A percentile compares a stretch with the other conserved stretches of the same genome.
These are phyloP conservation scores for Floccularia luteovirens DNA, from an alignment of 768 basidiomycete genomes.

Conservation along the genomic window DNA sequence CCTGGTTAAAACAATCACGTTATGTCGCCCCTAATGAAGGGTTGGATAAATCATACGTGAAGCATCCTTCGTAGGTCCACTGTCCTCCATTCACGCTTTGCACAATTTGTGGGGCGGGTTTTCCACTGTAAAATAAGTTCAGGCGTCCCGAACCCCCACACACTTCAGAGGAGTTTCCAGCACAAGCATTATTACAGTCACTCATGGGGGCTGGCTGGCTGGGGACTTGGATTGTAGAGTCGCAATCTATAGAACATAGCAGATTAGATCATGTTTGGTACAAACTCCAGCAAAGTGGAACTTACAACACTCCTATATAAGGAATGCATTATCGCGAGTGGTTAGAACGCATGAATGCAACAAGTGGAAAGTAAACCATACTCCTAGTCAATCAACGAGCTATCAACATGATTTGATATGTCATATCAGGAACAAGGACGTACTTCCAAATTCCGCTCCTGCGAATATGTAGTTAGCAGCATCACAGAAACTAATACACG, in stretches of 20 bases:
- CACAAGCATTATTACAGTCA: constrained; percentile 47
- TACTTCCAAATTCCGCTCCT: constrained; percentile 57
- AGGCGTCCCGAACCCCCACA: constrained; percentile 48
- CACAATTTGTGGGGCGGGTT: constrained; percentile 38
- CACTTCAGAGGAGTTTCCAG: constrained; percentile 42
- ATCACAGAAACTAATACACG: constrained; percentile 28
- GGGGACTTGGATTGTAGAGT: constrained; percentile 44
- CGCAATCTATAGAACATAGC: constrained; percentile 38
- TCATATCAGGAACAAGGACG: constrained; percentile 7
- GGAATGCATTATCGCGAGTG: background rate
- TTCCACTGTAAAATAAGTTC: constrained; percentile 49
- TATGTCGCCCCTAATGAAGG: background rate
- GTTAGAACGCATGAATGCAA: background rate
- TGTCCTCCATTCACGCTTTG: constrained; percentile 31
- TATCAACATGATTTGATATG: background rate
- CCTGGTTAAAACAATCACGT: constrained; percentile 10
- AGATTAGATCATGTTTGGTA: background rate
- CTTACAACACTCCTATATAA: constrained; percentile 34
- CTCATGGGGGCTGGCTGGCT: constrained; percentile 30
- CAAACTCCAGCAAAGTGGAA: constrained; percentile 2
- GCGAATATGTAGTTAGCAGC: constrained; percentile 39
- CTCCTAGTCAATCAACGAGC: background rate
- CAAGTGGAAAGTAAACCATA: constrained; percentile 2
- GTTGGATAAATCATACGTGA: constrained; percentile 32
- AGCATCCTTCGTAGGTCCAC: constrained; percentile 61